Evolutionary conservation across 1,139 yeast genomes (phyloP), one percentile per base, ranked within the genome.

Genomic region (Saccharomyces hybrid): DNA sequence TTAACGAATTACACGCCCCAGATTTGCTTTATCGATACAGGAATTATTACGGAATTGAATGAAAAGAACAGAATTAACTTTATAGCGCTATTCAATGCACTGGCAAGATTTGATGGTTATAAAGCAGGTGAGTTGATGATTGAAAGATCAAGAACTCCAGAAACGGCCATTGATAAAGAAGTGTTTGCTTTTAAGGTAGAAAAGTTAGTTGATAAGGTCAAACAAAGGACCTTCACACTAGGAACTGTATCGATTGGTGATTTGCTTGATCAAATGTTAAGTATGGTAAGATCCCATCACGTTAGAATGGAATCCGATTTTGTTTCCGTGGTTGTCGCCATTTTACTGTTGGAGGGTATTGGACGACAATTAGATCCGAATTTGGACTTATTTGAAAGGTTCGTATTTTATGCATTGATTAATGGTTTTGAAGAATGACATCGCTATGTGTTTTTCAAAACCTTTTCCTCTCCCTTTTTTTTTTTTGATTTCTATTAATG

Each of bases 301-400:
- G 99, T 93, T 21, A 79, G 97, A 67, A 88, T 95, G 97, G 99
- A 93, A 66, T 95, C 96, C 6, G 99, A 93, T 69, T 93, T 93
- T 66, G 85, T 93, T 50, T 89, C 96, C 27, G 96, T 95, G 28
- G 87, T 93, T 16, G 90, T 93, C 46, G 96, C 98, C 0, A 90
- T 93, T 41, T 73, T 93, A 53, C 76, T 93, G 56, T 73, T 93
- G 56, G 99, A 93, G 71, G 99, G 99, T 12, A 88, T 93, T 55
- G 99, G 99, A 21, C 78, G 98, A 68, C 96, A 88, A 70, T 76
- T 93, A 56, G 96, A 93, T 71, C 98, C 98, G 2, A 83, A 88
- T 49, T 77, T 93, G 66, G 99, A 93, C 73, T 78, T 93, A 58
- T 91, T 93, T 78, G 95, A 96, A 79, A 87, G 93, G 91, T 84